Evolutionary conservation across 2,329 filamentous ascomycete species (phyloP), one percentile per base, ranked within the genome.

Genomic region (Fusarium buxicola): DNA sequence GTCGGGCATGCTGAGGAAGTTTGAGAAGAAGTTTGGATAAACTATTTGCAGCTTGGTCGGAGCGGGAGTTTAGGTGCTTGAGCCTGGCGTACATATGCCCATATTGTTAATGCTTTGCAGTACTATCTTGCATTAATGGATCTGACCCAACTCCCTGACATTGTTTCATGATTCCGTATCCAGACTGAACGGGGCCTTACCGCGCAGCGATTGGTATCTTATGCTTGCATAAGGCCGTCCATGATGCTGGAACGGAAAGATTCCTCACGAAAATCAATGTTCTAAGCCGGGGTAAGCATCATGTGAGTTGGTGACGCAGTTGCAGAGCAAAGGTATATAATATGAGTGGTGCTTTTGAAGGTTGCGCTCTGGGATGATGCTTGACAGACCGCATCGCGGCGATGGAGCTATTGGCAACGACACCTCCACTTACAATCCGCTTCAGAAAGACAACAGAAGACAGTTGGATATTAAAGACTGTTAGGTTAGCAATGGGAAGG

Each of bases 21-120:
- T 93, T 75, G 90, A 93, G 79, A 92, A 91, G 86, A 90, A 87
- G 73, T 88, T 89, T 76, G 83, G 82, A 0, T 87, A 69, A 74
- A 52, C 21, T 28, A 36, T 30, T 21, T 36, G 35, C 18, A 21
- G 36, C n/a, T 39, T 55, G 55, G 46, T 32, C 34, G 47, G 36
- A 49, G 58, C 39, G 44, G 62, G 62, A 59, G 62, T 65, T 63
- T 54, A 28, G 49, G 40, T 35, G 36, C 13, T 21, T 55, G 25
- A 24, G 44, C 38, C 41, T 55, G 36, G 18, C 50, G 53, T 44
- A 27, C 16, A 44, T 52, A 52, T 59, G 41, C 38, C 32, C 35
- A 32, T 47, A 45, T 55, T 58, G 47, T 41, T 51, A 44, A 62
- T 65, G 25, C 38, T 41, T 55, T 30, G 32, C 38, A 13, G 21